A percentile compares a stretch with the other conserved stretches of the same genome.
Conservation (phyloP, 306 rosid species). For the Rosa chinensis region DNA sequence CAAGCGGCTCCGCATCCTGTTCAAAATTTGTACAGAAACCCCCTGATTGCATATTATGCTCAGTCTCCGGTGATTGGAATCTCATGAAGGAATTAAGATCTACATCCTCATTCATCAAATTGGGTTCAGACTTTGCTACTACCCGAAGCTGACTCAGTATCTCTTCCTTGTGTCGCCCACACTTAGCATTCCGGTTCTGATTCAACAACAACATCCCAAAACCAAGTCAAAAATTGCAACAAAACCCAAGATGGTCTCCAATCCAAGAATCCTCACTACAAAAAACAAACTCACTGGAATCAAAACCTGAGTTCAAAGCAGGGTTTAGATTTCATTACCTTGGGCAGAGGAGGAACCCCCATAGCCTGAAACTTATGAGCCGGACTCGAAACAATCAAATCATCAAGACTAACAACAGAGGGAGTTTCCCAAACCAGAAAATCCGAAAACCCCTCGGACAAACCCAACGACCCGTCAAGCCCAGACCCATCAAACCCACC, state of each 20-base stretch:
- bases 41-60: constrained; percentile 32
- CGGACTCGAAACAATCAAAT: constrained; percentile 60
- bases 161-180: constrained; percentile 76
- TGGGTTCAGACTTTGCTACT: constrained; percentile 59
- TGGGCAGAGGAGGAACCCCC: constrained; percentile 81
- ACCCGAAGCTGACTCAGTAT: constrained; percentile 71
- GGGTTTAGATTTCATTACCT: constrained; percentile 40
- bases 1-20: constrained; percentile 36
- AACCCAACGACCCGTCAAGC: constrained; percentile 19
- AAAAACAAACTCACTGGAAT: not conserved
- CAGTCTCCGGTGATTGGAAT: constrained; percentile 30
- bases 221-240: constrained; percentile 36
- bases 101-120: constrained; percentile 20
- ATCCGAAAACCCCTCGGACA: constrained; percentile 43
- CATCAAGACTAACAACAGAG: constrained; percentile 58
- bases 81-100: constrained; percentile 16
- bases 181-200: constrained; percentile 81
- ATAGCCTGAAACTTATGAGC: constrained; percentile 60
- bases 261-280: not conserved
- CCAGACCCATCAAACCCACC: constrained; percentile 36
- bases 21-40: constrained; percentile 33
- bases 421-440: constrained; percentile 72
- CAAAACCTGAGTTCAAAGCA: not conserved
- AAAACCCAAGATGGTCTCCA: constrained; percentile 25
- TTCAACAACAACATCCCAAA: constrained; percentile 47